A percentile compares a stretch with the other conserved stretches of the same genome.
These are phyloP conservation scores for Glaciozyma antarctica DNA, from an alignment of 768 basidiomycete species.

Conservation along the genomic window DNA sequence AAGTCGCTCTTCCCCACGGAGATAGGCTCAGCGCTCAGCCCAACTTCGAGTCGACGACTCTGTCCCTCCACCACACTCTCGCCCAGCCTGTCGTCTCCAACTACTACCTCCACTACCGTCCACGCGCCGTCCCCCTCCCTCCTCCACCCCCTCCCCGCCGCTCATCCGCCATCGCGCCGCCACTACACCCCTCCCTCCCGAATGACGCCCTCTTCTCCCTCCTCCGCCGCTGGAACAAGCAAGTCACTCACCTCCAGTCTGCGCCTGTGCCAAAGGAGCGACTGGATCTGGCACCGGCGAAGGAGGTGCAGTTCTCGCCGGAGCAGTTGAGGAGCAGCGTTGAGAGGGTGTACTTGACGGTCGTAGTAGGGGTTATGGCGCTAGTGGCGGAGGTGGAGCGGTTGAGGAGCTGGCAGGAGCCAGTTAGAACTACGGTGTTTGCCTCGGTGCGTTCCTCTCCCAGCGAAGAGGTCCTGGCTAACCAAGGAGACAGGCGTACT, in stretches of 20 bases:
- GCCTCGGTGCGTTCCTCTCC: background rate
- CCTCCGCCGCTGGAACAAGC: slow-evolving; percentile 1
- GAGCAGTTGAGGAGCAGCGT: background rate
- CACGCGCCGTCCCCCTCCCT: background rate
- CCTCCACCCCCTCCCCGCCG: background rate
- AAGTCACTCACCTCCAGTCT: background rate
- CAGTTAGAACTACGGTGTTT: background rate
- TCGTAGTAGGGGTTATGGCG: background rate
- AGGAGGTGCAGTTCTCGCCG: background rate
- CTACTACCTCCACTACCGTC: too few species aligned
- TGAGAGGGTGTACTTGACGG: background rate
- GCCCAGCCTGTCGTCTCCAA: too few species aligned
- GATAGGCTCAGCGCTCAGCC: too few species aligned
- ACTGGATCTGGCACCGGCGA: background rate
- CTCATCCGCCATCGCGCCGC: background rate
- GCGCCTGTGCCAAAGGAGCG: background rate
- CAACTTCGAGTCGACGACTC: too few species aligned
- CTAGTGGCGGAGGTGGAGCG: background rate
- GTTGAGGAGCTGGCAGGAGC: slow-evolving; percentile 2
- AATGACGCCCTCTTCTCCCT: slow-evolving; percentile 3
- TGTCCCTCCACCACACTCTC: too few species aligned
- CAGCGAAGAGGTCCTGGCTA: background rate
- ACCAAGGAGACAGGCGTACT: background rate
- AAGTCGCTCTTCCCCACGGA: too few species aligned
- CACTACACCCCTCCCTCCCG: background rate